Evolutionary conservation across 148 eudicot species (phyloP).

Genomic region (Nepenthes mirabilis): DNA sequence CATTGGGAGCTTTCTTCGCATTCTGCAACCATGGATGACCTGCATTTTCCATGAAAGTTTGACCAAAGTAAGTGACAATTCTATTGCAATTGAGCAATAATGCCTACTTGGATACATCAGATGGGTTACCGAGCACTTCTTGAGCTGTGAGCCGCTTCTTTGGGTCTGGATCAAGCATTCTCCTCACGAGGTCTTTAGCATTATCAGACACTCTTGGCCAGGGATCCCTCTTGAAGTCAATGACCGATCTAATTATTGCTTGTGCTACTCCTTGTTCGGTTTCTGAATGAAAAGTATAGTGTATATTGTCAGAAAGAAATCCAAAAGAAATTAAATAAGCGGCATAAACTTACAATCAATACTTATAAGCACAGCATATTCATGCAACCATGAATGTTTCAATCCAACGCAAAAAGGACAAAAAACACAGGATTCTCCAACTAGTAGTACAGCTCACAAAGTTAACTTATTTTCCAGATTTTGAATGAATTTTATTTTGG

Average conservation of each 20-base stretch:
- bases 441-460: too few relatives aligned
- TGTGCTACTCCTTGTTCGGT: slow-evolving; percentile 88
- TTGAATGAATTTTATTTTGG: too few relatives aligned
- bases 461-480: too few relatives aligned
- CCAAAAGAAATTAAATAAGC: too few relatives aligned
- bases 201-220: slow-evolving; percentile 74
- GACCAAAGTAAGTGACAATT: slow-evolving; percentile 6
- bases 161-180: slow-evolving; percentile 74
- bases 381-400: too few relatives aligned
- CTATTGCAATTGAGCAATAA: neutral
- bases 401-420: too few relatives aligned
- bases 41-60: slow-evolving; percentile 16
- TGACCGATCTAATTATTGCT: slow-evolving; percentile 62
- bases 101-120: neutral
- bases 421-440: too few relatives aligned
- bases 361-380: too few relatives aligned
- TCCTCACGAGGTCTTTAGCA: slow-evolving; percentile 70
- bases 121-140: slow-evolving; percentile 53
- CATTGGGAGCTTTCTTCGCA: slow-evolving; percentile 72
- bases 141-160: slow-evolving; percentile 56
- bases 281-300: slow-evolving; percentile 25
- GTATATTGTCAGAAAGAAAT: neutral
- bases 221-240: slow-evolving; percentile 76
- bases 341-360: too few relatives aligned
- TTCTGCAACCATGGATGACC: slow-evolving; percentile 81